Conservation (phyloP, 1,139 yeast species). For the Yarrowia galli region DNA sequence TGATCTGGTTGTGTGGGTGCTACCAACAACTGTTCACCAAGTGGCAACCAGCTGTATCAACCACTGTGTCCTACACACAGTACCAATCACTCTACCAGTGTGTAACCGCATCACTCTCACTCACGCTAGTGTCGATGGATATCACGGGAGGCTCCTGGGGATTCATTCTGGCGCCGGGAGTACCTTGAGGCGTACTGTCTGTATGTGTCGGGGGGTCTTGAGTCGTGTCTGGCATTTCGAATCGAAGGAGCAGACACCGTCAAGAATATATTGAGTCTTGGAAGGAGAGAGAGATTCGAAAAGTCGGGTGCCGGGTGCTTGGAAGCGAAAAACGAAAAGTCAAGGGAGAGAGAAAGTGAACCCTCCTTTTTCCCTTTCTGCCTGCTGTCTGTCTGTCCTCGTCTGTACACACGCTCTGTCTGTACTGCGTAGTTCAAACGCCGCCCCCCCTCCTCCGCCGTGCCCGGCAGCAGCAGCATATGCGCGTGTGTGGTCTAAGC, state of each 20-base stretch:
- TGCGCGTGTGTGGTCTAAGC: slow-evolving; percentile 27
- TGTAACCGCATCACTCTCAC: not conserved
- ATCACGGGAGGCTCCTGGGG: slow-evolving; percentile 43
- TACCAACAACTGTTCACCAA: too few species aligned
- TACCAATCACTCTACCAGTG: too few species aligned
- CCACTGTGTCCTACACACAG: too few species aligned
- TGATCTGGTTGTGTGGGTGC: not conserved
- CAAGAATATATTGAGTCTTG: slow-evolving; percentile 13
- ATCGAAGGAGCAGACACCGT: slow-evolving; percentile 2
- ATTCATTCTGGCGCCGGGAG: slow-evolving; percentile 17
- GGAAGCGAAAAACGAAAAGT: slow-evolving; percentile 5
- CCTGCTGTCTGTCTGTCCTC: not conserved
- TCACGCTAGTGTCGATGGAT: slow-evolving; percentile 44
- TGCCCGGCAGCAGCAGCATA: slow-evolving; percentile 10
- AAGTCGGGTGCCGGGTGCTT: not conserved
- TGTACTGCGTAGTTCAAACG: slow-evolving; percentile 10
- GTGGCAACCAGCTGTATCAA: too few species aligned
- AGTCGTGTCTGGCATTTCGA: slow-evolving; percentile 20
- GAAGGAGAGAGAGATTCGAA: not conserved
- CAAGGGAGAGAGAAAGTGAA: not conserved
- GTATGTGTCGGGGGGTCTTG: slow-evolving; percentile 8
- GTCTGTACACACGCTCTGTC: not conserved
- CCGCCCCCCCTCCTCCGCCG: slow-evolving; percentile 18
- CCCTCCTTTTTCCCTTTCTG: not conserved
- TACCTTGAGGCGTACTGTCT: not conserved